Evolutionary conservation across 2,329 filamentous ascomycete species (phyloP).

Genomic region (Gnomoniopsis sp.): DNA sequence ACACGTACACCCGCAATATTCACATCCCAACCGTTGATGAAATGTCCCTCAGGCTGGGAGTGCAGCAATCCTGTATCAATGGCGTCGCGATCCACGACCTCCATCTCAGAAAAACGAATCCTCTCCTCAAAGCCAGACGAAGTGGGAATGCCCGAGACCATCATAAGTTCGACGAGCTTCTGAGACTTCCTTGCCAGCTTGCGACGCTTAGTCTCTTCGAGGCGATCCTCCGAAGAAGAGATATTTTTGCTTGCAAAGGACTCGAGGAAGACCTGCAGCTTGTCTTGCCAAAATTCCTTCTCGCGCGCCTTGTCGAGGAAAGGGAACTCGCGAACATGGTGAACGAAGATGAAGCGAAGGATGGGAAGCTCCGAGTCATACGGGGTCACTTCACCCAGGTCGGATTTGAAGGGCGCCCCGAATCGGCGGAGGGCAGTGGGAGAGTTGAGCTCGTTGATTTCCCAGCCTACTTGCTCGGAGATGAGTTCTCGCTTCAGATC

Average conservation of each 20-base stretch:
- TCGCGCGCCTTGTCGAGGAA: slow-evolving; percentile 95
- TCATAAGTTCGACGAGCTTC: slow-evolving; percentile 98
- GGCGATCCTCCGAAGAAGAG: slow-evolving; percentile 89
- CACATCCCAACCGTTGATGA: slow-evolving; percentile 93
- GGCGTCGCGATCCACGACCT: slow-evolving; percentile 89
- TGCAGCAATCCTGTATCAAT: slow-evolving; percentile 87
- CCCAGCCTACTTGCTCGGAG: slow-evolving; percentile 80
- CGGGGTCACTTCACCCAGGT: slow-evolving; percentile 87
- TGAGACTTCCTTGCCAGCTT: slow-evolving; percentile 91
- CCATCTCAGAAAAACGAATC: slow-evolving; percentile 93
- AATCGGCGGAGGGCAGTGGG: slow-evolving; percentile 93
- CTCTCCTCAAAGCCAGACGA: slow-evolving; percentile 97
- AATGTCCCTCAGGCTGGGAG: slow-evolving; percentile 85
- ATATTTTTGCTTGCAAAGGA: slow-evolving; percentile 97
- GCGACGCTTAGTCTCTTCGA: slow-evolving; percentile 92
- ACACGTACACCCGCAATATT: slow-evolving; percentile 89
- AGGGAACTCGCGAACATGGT: slow-evolving; percentile 96
- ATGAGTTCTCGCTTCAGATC: slow-evolving; percentile 96
- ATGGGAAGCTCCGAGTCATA: slow-evolving; percentile 92
- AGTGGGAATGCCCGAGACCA: slow-evolving; percentile 95
- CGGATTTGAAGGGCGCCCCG: slow-evolving; percentile 90
- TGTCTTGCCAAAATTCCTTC: slow-evolving; percentile 99
- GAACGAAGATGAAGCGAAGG: slow-evolving; percentile 93
- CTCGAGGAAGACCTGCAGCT: slow-evolving; percentile 92
- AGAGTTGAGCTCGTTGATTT: slow-evolving; percentile 90